Evolutionary conservation across 108 stramenopile species (phyloP).

Genomic region (Chaetoceros muelleri): DNA sequence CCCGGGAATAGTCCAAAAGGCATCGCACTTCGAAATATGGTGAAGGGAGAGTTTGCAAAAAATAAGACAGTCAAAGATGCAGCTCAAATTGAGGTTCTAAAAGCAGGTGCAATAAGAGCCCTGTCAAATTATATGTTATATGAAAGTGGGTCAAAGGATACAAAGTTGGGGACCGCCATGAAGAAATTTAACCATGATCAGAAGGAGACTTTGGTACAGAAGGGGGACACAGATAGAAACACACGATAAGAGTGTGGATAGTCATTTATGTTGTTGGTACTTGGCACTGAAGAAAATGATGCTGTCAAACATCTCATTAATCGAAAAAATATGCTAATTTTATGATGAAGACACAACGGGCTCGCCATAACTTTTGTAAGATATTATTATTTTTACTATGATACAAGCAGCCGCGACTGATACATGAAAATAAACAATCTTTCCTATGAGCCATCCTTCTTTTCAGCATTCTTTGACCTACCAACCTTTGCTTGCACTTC

Average conservation of each 20-base stretch:
- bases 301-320: no score
- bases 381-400: no score
- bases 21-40: constrained; percentile 49
- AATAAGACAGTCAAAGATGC: constrained; percentile 27
- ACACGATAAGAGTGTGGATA: no score
- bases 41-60: constrained; percentile 53
- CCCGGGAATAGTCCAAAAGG: constrained; percentile 70
- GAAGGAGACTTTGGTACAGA: background rate
- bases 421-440: no score
- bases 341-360: no score
- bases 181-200: constrained; percentile 2
- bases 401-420: no score
- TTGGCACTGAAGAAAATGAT: no score
- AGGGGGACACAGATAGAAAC: background rate
- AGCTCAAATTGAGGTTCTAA: constrained; percentile 41
- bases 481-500: constrained; percentile 39
- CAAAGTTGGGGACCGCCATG: constrained; percentile 36
- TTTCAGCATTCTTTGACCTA: no score
- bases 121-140: constrained; percentile 80
- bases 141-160: constrained; percentile 65
- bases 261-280: no score
- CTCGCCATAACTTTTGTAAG: no score
- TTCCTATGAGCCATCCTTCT: no score
- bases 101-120: constrained; percentile 72
- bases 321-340: no score